Evolutionary conservation across 2,329 filamentous ascomycete species (phyloP).

Genomic region (Fusarium fracticaudum): DNA sequence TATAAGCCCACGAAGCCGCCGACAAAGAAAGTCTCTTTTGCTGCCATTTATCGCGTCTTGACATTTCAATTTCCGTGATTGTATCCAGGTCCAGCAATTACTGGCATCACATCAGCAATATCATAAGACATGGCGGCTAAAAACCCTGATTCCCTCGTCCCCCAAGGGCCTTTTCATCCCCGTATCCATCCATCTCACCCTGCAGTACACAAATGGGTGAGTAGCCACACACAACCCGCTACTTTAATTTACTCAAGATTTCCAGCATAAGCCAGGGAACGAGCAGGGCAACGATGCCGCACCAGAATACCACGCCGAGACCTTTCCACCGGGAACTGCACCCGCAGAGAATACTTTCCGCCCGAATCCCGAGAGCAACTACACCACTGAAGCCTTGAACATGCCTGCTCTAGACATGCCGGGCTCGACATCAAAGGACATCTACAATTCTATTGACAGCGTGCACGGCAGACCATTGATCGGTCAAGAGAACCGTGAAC

Average conservation of each 20-base stretch:
- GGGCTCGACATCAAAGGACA: neutral
- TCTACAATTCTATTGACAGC: neutral
- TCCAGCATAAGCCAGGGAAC: neutral
- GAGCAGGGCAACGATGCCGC: neutral
- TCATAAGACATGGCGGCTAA: neutral
- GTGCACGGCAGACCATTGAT: neutral
- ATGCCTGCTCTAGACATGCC: neutral
- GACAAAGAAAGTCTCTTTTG: too few species aligned
- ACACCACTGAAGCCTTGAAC: neutral
- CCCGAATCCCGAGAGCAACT: neutral
- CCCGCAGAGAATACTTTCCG: neutral
- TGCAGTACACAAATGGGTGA: neutral
- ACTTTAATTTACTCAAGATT: fast-evolving
- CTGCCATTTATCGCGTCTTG: too few species aligned
- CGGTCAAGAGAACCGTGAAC: neutral
- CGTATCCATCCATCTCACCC: neutral
- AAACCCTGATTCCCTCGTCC: neutral
- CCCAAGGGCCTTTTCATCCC: neutral
- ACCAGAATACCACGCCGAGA: neutral
- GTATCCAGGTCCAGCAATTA: too few species aligned
- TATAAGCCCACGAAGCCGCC: too few species aligned
- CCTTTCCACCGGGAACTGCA: neutral
- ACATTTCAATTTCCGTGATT: too few species aligned
- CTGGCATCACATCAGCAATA: too few species aligned
- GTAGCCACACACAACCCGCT: fast-evolving